phyloP scores from a whole-genome alignment of 1,284 basidiomycete species.

The Trichosporon sp. region DNA sequence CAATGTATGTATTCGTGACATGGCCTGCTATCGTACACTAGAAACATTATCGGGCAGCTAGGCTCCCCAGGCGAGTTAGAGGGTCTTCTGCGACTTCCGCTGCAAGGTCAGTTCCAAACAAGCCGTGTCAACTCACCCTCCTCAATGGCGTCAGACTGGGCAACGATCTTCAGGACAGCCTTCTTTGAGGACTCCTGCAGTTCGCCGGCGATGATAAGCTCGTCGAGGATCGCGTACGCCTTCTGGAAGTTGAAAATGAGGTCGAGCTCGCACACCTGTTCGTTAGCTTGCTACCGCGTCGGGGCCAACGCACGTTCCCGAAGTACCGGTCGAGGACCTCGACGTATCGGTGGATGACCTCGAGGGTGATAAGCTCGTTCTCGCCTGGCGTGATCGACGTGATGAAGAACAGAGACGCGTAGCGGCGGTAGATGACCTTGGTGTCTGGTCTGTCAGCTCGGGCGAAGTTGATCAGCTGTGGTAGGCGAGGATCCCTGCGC shows the following conservation, averaged over 20 bases:
- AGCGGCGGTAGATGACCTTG: slow-evolving; percentile 95
- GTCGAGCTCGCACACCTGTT: slow-evolving; percentile 89
- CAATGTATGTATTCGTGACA: slow-evolving; percentile 6
- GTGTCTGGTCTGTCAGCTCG: slow-evolving; percentile 57
- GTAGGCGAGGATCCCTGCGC: not conserved
- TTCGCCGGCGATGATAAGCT: slow-evolving; percentile 96
- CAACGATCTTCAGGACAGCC: slow-evolving; percentile 78
- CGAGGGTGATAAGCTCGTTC: slow-evolving; percentile 87
- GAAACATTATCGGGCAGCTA: slow-evolving; percentile 15
- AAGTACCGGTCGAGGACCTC: slow-evolving; percentile 99
- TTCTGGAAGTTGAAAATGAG: slow-evolving; percentile 99
- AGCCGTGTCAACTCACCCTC: slow-evolving; percentile 46
- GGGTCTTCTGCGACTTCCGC: slow-evolving; percentile 47
- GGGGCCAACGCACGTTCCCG: slow-evolving; percentile 70
- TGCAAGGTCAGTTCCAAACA: slow-evolving; percentile 14
- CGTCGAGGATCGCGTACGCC: slow-evolving; percentile 96
- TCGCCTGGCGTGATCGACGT: slow-evolving; percentile 83
- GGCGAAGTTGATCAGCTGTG: not conserved
- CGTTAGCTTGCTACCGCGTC: not conserved
- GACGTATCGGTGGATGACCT: slow-evolving; percentile 97
- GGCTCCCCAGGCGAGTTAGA: slow-evolving; percentile 43
- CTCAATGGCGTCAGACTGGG: slow-evolving; percentile 53
- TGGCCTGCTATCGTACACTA: slow-evolving; percentile 11
- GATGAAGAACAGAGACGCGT: slow-evolving; percentile 97
- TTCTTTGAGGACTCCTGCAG: slow-evolving; percentile 99